Evolutionary conservation across 164 flowering plant species (phyloP), one percentile per base, ranked within the genome.

Genomic region (Dillenia turbinata): DNA sequence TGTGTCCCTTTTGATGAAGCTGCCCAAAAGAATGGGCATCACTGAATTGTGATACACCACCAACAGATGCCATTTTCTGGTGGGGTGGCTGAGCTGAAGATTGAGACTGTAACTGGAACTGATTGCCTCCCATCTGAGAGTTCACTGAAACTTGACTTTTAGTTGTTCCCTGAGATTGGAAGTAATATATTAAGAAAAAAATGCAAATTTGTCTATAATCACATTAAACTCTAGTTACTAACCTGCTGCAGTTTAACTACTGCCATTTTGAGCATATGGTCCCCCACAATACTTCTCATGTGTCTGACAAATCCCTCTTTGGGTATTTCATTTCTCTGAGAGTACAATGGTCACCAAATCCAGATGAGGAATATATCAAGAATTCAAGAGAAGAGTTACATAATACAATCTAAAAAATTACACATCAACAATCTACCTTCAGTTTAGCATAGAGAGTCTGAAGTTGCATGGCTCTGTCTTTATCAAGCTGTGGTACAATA

Each of bases 241-340:
- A 83, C 96, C 87, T 83, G 85, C 45, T 85, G 90, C 62, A 91
- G 47, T 70, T 78, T 77, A 40, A 52, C 49, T 19, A 85, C 83
- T 49, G 96, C 97, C 77, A 79, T 54, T 78, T 78, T 88, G 17
- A 94, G 91, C 93, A 88, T 85, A 73, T 88, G 90, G 62, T 89
- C 97, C 47, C 99, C 97, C 17, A 91, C 96, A 67, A 91, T 77
- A 67, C 69, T 74, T 71, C 83, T 80, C 83, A 91, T 85, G 54
- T 70, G 88, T 69, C 92, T 75, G 48, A 89, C 81, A 73, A 94
- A 94, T 47, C 66, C 84, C 8, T 88, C 96, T 75, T 88, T 89
- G 56, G 78, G 58, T 26, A 94, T 83, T 68, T 94, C 95, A 77
- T 86, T 85, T 78, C 66, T 81, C 99, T 94, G 70, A 11, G 15